Conservation (phyloP, 108 stramenopile species). For the Schizochytrium sp. region DNA sequence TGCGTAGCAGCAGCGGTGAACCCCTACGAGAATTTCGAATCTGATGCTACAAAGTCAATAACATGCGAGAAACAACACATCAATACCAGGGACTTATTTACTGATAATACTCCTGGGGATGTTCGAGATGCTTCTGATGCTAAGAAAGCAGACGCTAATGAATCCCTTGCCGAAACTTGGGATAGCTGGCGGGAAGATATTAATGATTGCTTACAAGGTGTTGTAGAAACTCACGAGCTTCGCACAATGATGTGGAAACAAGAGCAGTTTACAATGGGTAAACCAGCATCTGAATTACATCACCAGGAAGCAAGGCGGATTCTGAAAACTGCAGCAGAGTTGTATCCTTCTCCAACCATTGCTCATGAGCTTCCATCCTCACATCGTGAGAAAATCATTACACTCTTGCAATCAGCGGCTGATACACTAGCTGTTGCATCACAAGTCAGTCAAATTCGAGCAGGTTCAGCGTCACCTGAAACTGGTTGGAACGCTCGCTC, state of each 20-base stretch:
- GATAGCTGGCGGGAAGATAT: conserved; percentile 1
- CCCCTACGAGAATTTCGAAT: not conserved
- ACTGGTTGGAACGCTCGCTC: not conserved
- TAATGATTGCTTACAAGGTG: not conserved
- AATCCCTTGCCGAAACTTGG: not conserved
- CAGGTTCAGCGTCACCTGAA: not conserved
- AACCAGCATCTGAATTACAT: not conserved
- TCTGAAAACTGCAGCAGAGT: not conserved
- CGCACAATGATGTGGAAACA: conserved; percentile 9
- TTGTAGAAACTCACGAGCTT: not conserved
- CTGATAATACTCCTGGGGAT: not conserved
- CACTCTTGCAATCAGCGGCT: not conserved
- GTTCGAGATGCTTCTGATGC: not conserved
- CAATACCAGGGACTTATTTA: too few species aligned
- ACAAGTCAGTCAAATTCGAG: not conserved
- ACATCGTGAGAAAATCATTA: not conserved
- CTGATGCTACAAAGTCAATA: not conserved
- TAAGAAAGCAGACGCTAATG: not conserved
- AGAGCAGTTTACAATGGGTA: not conserved
- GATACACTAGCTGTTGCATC: not conserved
- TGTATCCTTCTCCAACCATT: not conserved
- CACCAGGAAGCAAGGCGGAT: conserved; percentile 19
- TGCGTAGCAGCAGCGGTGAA: conserved; percentile 18
- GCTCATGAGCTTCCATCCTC: not conserved
- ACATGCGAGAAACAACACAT: too few species aligned